phyloP scores from a whole-genome alignment of 2,329 filamentous ascomycete species.

The Alternaria angustiovoidea region DNA sequence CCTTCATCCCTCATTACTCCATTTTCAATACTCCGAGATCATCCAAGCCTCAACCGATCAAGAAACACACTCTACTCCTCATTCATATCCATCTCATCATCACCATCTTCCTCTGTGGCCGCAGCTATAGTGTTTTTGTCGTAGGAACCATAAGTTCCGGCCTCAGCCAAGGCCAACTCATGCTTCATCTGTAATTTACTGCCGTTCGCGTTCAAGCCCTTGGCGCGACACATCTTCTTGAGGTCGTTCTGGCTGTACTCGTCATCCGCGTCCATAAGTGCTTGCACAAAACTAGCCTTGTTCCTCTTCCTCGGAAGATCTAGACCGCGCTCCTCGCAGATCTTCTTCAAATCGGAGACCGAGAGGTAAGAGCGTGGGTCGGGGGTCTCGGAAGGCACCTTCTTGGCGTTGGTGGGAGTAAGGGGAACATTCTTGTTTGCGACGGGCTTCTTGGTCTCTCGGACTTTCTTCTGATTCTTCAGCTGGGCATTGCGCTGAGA shows the following conservation, averaged over 20 bases:
- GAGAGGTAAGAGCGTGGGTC: constrained; percentile 39
- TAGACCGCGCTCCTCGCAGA: constrained; percentile 34
- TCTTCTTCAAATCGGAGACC: constrained; percentile 27
- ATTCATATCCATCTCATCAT: constrained; percentile 6
- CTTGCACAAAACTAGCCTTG: constrained; percentile 31
- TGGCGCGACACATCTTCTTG: constrained; percentile 31
- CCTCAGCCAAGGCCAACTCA: constrained; percentile 36
- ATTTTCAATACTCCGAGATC: neutral
- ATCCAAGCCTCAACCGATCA: neutral
- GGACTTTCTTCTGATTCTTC: constrained; percentile 19
- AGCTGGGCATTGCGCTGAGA: constrained; percentile 26
- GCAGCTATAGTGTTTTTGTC: constrained; percentile 16
- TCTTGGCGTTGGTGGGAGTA: constrained; percentile 9
- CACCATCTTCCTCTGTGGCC: constrained; percentile 4
- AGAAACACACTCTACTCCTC: neutral
- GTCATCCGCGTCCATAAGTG: constrained; percentile 35
- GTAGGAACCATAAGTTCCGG: constrained; percentile 28
- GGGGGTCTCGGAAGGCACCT: constrained; percentile 18
- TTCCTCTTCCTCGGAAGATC: constrained; percentile 11
- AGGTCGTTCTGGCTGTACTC: constrained; percentile 28
- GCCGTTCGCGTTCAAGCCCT: constrained; percentile 30
- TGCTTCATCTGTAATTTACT: constrained; percentile 37
- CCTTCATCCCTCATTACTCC: neutral
- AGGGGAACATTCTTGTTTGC: constrained; percentile 1
- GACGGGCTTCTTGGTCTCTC: constrained; percentile 8